Evolutionary conservation across 352 stramenopile genomes (phyloP).

Genomic region (Pythium insidiosum): DNA sequence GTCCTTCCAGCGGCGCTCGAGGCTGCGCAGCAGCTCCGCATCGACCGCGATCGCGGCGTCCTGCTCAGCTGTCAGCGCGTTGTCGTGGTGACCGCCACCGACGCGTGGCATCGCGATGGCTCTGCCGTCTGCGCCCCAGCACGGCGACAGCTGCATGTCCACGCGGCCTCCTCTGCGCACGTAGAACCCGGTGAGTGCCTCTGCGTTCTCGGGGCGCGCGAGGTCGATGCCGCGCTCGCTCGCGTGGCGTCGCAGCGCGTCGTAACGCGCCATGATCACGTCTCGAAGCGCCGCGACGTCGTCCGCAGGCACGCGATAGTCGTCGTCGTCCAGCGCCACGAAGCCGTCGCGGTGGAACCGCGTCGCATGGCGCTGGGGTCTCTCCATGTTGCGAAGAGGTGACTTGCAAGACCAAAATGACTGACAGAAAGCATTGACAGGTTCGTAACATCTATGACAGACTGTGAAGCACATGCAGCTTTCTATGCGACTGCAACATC

Average conservation of each 20-base stretch:
- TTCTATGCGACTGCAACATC: too few species aligned
- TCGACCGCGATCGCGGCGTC: conserved; percentile 2
- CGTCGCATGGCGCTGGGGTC: conserved; percentile 1
- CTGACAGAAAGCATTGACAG: too few species aligned
- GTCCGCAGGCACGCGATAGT: not conserved
- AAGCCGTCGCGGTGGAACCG: conserved; percentile 42
- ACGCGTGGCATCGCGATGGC: too few species aligned
- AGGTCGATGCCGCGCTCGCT: conserved; percentile 16
- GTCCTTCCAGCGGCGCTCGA: conserved; percentile 4
- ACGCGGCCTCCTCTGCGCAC: conserved; percentile 58
- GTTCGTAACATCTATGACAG: too few species aligned
- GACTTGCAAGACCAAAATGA: too few species aligned
- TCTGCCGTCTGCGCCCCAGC: too few species aligned
- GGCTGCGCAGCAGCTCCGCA: not conserved
- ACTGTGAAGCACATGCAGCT: too few species aligned
- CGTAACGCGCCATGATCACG: conserved; percentile 26
- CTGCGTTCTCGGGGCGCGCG: conserved; percentile 19
- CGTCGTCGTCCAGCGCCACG: conserved; percentile 19
- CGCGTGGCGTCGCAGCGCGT: conserved; percentile 25
- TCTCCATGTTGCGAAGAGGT: too few species aligned
- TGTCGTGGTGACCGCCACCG: too few species aligned
- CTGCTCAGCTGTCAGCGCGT: not conserved
- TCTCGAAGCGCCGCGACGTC: not conserved
- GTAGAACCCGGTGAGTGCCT: conserved; percentile 60
- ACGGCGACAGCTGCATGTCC: conserved; percentile 46